Conservation (phyloP, 768 basidiomycete genomes). For the Hypholoma sublateritium region DNA sequence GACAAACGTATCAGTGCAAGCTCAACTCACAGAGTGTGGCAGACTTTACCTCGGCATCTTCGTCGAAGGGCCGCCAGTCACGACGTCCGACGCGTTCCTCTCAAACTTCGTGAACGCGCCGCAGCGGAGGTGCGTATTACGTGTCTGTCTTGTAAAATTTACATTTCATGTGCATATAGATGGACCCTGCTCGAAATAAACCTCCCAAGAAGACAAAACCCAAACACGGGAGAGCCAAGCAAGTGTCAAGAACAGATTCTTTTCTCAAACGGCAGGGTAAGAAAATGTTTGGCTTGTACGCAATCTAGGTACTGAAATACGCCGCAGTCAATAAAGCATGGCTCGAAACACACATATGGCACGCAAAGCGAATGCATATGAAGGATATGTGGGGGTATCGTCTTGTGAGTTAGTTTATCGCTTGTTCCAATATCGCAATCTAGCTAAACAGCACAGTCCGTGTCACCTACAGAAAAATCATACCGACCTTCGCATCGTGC, state of each 20-base stretch:
- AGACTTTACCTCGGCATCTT: slow-evolving; percentile 88
- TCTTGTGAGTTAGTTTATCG: slow-evolving; percentile 44
- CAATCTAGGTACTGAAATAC: background rate
- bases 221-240: slow-evolving; percentile 63
- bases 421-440: background rate
- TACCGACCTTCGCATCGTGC: slow-evolving; percentile 92
- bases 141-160: background rate
- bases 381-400: slow-evolving; percentile 89
- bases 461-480: slow-evolving; percentile 87
- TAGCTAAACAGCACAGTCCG: slow-evolving; percentile 46
- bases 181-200: slow-evolving; percentile 45
- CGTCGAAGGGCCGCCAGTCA: slow-evolving; percentile 93
- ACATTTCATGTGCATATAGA: slow-evolving; percentile 30
- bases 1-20: slow-evolving; percentile 44
- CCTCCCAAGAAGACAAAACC: slow-evolving; percentile 44
- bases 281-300: slow-evolving; percentile 6
- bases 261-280: slow-evolving; percentile 77
- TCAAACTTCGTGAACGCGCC: slow-evolving; percentile 80
- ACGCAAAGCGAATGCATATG: slow-evolving; percentile 97
- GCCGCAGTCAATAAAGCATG: slow-evolving; percentile 77
- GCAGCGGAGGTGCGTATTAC: slow-evolving; percentile 66
- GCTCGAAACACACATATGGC: slow-evolving; percentile 98
- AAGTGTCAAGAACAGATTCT: slow-evolving; percentile 54
- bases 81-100: slow-evolving; percentile 87
- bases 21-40: slow-evolving; percentile 85